Evolutionary conservation across 192 early-diverging fungal genomes (phyloP).

Genomic region (Irineochytrium annulatum): DNA sequence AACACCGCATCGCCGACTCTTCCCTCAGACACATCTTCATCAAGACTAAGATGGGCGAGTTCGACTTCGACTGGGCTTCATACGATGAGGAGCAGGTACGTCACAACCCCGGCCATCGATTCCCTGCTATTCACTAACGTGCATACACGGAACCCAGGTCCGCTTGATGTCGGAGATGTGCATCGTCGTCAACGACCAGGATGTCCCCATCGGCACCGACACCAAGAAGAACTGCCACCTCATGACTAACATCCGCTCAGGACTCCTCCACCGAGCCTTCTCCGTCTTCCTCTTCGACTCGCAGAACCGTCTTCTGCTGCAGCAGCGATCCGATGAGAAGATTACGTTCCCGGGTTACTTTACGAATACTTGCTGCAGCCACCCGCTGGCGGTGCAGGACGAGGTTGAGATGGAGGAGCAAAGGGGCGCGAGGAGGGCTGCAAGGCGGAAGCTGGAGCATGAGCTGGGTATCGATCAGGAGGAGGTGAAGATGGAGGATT

Average conservation of each 20-base stretch:
- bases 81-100: conserved; percentile 41
- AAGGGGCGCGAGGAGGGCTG: conserved; percentile 78
- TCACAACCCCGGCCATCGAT: background rate
- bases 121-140: background rate
- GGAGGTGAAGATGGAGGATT: conserved; percentile 76
- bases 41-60: no score
- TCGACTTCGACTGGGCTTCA: conserved; percentile 37
- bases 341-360: conserved; percentile 96
- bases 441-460: conserved; percentile 90
- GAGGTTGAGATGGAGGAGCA: conserved; percentile 80
- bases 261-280: conserved; percentile 93
- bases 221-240: conserved; percentile 95
- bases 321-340: conserved; percentile 93
- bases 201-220: conserved; percentile 77
- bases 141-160: conserved; percentile 49
- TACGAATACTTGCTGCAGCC: conserved; percentile 99
- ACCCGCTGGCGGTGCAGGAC: conserved; percentile 75
- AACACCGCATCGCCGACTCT: no score
- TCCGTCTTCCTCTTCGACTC: conserved; percentile 92
- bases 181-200: conserved; percentile 86
- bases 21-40: no score
- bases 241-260: conserved; percentile 88
- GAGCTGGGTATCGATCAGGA: conserved; percentile 80
- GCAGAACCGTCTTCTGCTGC: conserved; percentile 80
- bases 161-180: conserved; percentile 97